A percentile compares a stretch with the other conserved stretches of the same genome.
phyloP scores from a whole-genome alignment of 495 filamentous ascomycete species.

The Cercophora scortea region DNA sequence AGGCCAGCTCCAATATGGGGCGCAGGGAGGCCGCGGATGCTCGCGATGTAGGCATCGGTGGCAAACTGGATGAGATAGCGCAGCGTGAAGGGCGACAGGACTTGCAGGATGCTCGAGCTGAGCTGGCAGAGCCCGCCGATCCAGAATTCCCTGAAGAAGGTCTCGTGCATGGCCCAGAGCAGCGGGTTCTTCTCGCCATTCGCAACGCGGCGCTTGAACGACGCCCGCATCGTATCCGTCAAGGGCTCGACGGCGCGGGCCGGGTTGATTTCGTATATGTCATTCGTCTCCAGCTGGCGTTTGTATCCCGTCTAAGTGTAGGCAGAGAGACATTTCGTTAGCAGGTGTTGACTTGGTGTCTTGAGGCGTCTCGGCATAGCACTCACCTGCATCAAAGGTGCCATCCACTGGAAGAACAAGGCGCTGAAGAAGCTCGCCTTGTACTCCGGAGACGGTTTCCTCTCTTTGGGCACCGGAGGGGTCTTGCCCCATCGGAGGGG shows the following conservation, averaged over 20 bases:
- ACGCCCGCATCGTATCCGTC: conserved; percentile 52
- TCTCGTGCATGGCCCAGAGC: conserved; percentile 75
- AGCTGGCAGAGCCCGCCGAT: conserved; percentile 72
- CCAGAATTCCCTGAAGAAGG: conserved; percentile 79
- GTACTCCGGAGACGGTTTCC: conserved; percentile 48
- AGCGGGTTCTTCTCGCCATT: conserved; percentile 68
- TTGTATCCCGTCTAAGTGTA: conserved; percentile 61
- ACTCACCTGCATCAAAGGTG: conserved; percentile 57
- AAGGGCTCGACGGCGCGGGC: conserved; percentile 61
- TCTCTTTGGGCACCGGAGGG: conserved; percentile 53
- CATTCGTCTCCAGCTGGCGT: conserved; percentile 71
- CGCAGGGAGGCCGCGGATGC: conserved; percentile 37
- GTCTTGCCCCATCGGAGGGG: conserved; percentile 53
- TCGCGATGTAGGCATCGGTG: conserved; percentile 62
- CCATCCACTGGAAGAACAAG: conserved; percentile 62
- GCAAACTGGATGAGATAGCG: conserved; percentile 75
- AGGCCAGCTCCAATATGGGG: conserved; percentile 61
- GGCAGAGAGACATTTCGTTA: background rate
- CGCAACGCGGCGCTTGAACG: conserved; percentile 58
- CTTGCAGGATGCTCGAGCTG: conserved; percentile 58
- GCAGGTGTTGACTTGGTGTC: background rate
- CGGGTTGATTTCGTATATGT: conserved; percentile 85
- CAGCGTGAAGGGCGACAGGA: conserved; percentile 65
- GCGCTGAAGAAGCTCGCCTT: conserved; percentile 51
- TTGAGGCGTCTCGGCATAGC: background rate